phyloP scores from a whole-genome alignment of 2,329 filamentous ascomycete genomes.

The Simplicillium aogashimaense region DNA sequence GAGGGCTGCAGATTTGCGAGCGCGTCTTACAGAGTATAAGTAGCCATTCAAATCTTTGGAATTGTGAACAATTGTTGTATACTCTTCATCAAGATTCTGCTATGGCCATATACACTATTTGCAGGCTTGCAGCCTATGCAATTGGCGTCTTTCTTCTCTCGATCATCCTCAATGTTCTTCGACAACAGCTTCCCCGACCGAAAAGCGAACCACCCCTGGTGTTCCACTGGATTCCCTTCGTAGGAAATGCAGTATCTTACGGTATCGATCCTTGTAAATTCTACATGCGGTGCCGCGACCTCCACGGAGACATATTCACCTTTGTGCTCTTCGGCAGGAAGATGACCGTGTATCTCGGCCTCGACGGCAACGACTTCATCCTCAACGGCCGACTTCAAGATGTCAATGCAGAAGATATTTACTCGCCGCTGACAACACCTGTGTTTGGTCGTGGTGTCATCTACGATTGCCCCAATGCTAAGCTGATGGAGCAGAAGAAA shows the following conservation, averaged over 20 bases:
- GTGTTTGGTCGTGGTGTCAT: slow-evolving; percentile 80
- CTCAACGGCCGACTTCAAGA: slow-evolving; percentile 86
- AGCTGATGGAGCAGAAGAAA: slow-evolving; percentile 96
- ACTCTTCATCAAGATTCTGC: no score
- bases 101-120: no score
- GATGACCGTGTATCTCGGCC: slow-evolving; percentile 76
- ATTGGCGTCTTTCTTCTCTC: background rate
- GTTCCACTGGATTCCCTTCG: slow-evolving; percentile 51
- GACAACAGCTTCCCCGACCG: slow-evolving; percentile 10
- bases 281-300: slow-evolving; percentile 47
- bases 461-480: slow-evolving; percentile 83
- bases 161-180: slow-evolving; percentile 10
- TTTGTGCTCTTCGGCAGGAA: slow-evolving; percentile 84
- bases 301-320: slow-evolving; percentile 78
- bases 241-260: slow-evolving; percentile 63
- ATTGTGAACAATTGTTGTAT: no score
- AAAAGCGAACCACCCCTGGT: slow-evolving; percentile 44
- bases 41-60: no score
- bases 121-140: background rate
- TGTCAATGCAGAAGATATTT: slow-evolving; percentile 84
- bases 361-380: slow-evolving; percentile 81
- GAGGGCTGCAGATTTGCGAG: no score
- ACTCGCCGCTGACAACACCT: slow-evolving; percentile 62
- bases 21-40: no score
- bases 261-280: slow-evolving; percentile 62